Percentiles rank a stretch among this genome's conserved stretches.
Evolutionary conservation across 768 basidiomycete genomes (phyloP).

Genomic region (Pulveroboletus frians): DNA sequence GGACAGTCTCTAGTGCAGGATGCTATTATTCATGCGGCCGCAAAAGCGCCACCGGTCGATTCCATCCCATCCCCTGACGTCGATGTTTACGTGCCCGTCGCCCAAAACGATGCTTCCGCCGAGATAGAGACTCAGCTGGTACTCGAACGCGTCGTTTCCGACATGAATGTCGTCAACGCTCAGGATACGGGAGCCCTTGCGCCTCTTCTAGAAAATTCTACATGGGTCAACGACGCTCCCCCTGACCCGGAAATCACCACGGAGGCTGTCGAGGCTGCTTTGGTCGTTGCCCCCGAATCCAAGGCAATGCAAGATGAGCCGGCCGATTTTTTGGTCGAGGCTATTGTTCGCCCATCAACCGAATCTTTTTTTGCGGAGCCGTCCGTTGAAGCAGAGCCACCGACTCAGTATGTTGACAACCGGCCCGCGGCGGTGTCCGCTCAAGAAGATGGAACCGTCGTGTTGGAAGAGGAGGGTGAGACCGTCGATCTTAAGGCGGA

Average conservation of each 20-base stretch:
- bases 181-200: background rate
- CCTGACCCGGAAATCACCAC: background rate
- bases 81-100: background rate
- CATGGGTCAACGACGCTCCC: constrained; percentile 6
- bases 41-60: background rate
- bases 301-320: background rate
- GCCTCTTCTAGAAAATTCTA: background rate
- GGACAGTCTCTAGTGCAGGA: background rate
- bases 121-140: constrained; percentile 5
- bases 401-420: constrained; percentile 1
- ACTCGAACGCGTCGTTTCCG: background rate
- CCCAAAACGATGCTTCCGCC: background rate
- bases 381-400: background rate
- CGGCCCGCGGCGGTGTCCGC: background rate
- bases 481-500: background rate
- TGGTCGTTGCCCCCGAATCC: background rate
- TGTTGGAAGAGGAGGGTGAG: constrained; percentile 1
- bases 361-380: background rate
- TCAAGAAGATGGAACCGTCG: constrained; percentile 2
- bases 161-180: background rate
- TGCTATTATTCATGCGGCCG: background rate
- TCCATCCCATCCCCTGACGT: background rate
- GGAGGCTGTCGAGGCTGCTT: background rate
- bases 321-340: background rate
- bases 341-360: background rate